A percentile compares a stretch with the other conserved stretches of the same genome.
These are phyloP conservation scores for Neurospora sp. DNA, from an alignment of 495 filamentous ascomycete genomes.

Conservation along the genomic window DNA sequence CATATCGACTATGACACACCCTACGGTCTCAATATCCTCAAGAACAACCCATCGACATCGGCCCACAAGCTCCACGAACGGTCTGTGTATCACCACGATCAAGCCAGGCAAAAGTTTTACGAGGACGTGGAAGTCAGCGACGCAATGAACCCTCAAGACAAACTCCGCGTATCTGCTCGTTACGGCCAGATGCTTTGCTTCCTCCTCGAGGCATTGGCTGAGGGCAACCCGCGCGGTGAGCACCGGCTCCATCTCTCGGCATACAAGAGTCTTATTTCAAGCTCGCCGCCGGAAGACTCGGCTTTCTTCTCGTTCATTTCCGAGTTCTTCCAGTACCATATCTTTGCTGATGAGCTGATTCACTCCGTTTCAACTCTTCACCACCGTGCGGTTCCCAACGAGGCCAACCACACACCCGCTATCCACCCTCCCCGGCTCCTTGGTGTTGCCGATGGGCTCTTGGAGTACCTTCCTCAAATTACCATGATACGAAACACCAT, in stretches of 20 bases:
- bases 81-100: constrained; percentile 49
- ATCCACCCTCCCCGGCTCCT: constrained; percentile 69
- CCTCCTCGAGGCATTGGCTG: constrained; percentile 68
- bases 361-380: constrained; percentile 48
- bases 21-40: constrained; percentile 37
- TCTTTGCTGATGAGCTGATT: constrained; percentile 72
- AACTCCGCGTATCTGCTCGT: constrained; percentile 54
- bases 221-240: constrained; percentile 66
- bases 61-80: constrained; percentile 34
- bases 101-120: constrained; percentile 49
- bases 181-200: constrained; percentile 66
- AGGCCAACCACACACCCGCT: constrained; percentile 58
- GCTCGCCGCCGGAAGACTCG: constrained; percentile 48
- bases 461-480: constrained; percentile 71
- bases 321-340: constrained; percentile 91
- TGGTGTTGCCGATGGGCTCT: constrained; percentile 80
- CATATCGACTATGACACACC: constrained; percentile 55
- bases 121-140: constrained; percentile 32
- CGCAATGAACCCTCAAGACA: constrained; percentile 30
- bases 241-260: constrained; percentile 75
- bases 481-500: constrained; percentile 71
- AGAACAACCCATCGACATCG: constrained; percentile 31
- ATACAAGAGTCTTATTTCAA: constrained; percentile 59
- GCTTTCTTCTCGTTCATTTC: constrained; percentile 72
- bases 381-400: constrained; percentile 42